These are phyloP conservation scores for Ustilago hordei DNA, from an alignment of 1,284 basidiomycete genomes.

Conservation along the genomic window DNA sequence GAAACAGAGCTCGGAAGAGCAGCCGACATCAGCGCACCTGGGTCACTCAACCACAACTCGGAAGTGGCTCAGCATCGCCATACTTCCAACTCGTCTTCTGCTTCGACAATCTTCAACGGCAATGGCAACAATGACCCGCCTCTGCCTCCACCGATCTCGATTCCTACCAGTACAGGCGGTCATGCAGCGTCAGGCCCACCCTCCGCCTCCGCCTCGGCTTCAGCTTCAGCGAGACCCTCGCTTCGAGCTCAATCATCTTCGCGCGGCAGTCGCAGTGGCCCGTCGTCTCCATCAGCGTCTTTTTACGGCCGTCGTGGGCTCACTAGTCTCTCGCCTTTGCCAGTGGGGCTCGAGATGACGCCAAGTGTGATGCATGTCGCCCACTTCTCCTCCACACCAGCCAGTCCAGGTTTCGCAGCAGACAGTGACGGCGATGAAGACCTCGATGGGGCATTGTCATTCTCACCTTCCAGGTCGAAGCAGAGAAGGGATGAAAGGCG, in stretches of 20 bases:
- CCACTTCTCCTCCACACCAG: constrained; percentile 28
- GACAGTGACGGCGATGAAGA: constrained; percentile 49
- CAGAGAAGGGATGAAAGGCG: constrained; percentile 38
- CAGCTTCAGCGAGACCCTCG: constrained; percentile 15
- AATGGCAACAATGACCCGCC: constrained; percentile 22
- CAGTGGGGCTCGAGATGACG: constrained; percentile 46
- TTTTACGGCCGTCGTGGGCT: constrained; percentile 47
- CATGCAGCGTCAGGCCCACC: constrained; percentile 12
- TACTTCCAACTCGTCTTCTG: constrained; percentile 16
- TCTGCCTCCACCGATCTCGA: constrained; percentile 45
- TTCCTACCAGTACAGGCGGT: constrained; percentile 10
- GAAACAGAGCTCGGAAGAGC: constrained; percentile 47
- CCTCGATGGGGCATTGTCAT: constrained; percentile 25
- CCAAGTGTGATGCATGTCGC: constrained; percentile 25
- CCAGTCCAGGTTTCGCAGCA: constrained; percentile 37
- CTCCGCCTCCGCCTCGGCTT: constrained; percentile 12
- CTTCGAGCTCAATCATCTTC: constrained; percentile 33
- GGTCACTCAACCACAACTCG: not conserved
- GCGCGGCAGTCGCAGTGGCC: constrained; percentile 48
- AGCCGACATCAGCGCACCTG: constrained; percentile 5
- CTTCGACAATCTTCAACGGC: constrained; percentile 11
- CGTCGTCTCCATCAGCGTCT: constrained; percentile 45
- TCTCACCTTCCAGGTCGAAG: constrained; percentile 37
- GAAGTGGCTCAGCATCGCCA: not conserved
- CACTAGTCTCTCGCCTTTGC: constrained; percentile 42